Evolutionary conservation across 805 yeast genomes (phyloP), one percentile per base, ranked within the genome.

Genomic region (Yamadazyma nakazawae): DNA sequence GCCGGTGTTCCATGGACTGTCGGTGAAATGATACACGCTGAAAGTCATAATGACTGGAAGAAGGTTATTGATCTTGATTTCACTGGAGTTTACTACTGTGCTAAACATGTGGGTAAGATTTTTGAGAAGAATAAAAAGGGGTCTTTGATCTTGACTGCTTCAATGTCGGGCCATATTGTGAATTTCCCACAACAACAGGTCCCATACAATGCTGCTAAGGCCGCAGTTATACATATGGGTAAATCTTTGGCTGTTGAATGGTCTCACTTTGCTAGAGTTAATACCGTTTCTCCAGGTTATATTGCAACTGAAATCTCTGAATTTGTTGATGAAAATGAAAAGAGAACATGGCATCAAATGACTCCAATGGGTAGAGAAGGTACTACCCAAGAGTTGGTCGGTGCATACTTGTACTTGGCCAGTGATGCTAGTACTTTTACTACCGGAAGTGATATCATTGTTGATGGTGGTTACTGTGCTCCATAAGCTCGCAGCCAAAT

Each of bases 1-100:
- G 96, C 96, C 12, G 96, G 96, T 36, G 81, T 88, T 40, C 82
- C 89, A 13, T 88, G 95, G 95, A 75, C 80, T 18, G 72, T 78
- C 25, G 90, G 91, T 18, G 78, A 78, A 16, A 59, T 62, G 48
- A 52, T 69, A 42, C 70, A 70, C 26, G 72, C 61, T 31, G 64
- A 68, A 36, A 70, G 68, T 16, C 59, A 58, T 38, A 68, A 62
- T 18, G 46, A 49, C 2, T 72, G 70, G 71, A 52, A 66, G 24
- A 63, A 63, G 52, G 55, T 72, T 47, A 57, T 71, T 32, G 69
- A 70, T 56, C 59, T 68, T 51, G 76, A 72, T 54, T 57, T 72
- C 52, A 68, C 63, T 43, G 71, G 73, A 8, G 75, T 70, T 6
- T 72, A 61, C 59, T 72, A 70, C 58, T 69, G 76, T 53, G 72